Base-by-base conservation (phyloP, 129 eudicot species). In the Pulicaria dysenterica region DNA sequence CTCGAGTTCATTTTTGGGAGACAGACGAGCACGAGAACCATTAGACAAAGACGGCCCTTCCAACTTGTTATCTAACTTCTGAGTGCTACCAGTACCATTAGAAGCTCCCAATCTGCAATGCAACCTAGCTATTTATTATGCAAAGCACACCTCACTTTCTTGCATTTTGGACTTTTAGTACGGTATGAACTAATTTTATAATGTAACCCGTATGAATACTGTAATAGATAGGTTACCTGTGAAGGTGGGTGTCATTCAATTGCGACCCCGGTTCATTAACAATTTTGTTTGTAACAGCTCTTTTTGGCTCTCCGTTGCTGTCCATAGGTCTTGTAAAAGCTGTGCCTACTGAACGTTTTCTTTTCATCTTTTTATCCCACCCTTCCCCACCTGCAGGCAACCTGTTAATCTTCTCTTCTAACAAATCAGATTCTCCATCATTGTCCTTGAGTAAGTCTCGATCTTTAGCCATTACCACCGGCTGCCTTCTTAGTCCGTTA, bases 291-390 rank as follows among this genome's bases (percentile, higher is more conserved):
- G 81, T 87, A 64, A 80, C 44, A 42, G 68, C 17, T 76, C 95
- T 76, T 82, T 91, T 91, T 8, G 68, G 72, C 34, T 91, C 96
- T 55, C 83, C 86, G 49, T 84, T 95, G 79, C 67, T 76, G 57
- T 87, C 97, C 17, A 72, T 54, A 59, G 97, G 74, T 75, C 94
- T 84, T 70, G 90, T 62, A 14, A 74, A 72, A 57, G 66, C 91
- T 9, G 78, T 72, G 53, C 97, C 90, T 54, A 86, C 91, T 31
- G 97, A 89, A 60, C 96, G 96, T 73, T 89, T 92, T 78, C 91
- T 83, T 76, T 92, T 92, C 91, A 88, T 92, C 69, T 85, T 92
- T 76, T 83, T 92, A 75, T 92, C 97, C 97, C 97, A 92, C 31
- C 96, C 86, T 74, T 92, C 97, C 61, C 94, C 96, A n/a, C 85